phyloP scores from a whole-genome alignment of 768 basidiomycete genomes.

The Auricularia cornea region DNA sequence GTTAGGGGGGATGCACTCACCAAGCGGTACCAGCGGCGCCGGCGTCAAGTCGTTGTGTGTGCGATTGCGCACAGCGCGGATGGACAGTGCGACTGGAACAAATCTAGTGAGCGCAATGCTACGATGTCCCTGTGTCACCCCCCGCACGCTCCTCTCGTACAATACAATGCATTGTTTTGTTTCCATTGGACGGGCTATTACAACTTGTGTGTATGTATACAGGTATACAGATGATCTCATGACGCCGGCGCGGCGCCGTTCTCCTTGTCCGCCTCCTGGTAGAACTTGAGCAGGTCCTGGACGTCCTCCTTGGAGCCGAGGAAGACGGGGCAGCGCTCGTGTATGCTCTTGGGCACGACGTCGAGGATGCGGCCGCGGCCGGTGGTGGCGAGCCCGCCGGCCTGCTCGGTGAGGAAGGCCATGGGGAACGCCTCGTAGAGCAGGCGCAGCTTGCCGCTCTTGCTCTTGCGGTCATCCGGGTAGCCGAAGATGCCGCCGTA shows the following conservation, averaged over 20 bases:
- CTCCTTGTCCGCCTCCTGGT: slow-evolving; percentile 30
- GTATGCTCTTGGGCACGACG: slow-evolving; percentile 76
- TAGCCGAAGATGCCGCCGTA: slow-evolving; percentile 99
- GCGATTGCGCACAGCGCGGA: too few species aligned
- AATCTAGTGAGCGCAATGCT: too few species aligned
- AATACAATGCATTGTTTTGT: too few species aligned
- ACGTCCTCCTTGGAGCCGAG: slow-evolving; percentile 93
- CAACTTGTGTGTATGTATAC: too few species aligned
- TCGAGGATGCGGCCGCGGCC: slow-evolving; percentile 92
- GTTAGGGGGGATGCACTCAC: too few species aligned
- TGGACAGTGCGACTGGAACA: too few species aligned
- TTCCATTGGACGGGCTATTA: too few species aligned
- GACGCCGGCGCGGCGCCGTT: slow-evolving; percentile 1
- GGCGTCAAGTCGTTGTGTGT: too few species aligned
- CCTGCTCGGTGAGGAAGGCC: slow-evolving; percentile 91
- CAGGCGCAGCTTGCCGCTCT: slow-evolving; percentile 87
- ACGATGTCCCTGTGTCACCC: too few species aligned
- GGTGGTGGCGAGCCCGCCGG: slow-evolving; percentile 94
- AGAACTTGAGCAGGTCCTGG: slow-evolving; percentile 80
- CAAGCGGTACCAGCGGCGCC: too few species aligned
- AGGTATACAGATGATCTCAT: too few species aligned
- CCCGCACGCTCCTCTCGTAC: too few species aligned
- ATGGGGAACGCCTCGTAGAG: slow-evolving; percentile 98
- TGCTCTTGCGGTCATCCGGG: slow-evolving; percentile 96
- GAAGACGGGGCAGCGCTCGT: slow-evolving; percentile 90